A percentile compares a stretch with the other conserved stretches of the same genome.
Conservation (phyloP, 2,329 filamentous ascomycete genomes). For the Exophiala sideris region DNA sequence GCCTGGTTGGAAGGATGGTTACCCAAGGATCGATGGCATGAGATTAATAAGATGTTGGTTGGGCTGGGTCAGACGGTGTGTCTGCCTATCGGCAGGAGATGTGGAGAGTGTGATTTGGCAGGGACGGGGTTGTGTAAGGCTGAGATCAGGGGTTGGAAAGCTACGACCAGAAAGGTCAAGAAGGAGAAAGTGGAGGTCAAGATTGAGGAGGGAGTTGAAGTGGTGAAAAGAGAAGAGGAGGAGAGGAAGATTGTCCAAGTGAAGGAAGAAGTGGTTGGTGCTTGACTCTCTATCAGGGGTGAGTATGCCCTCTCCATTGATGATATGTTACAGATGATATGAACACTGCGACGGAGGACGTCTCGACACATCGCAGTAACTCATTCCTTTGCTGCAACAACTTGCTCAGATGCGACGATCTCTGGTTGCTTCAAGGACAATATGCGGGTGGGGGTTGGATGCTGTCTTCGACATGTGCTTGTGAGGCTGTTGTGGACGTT, state of each 20-base stretch:
- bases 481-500: not conserved
- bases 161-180: conserved; percentile 49
- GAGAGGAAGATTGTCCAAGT: conserved; percentile 30
- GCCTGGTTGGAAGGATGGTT: conserved; percentile 75
- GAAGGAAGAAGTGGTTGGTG: conserved; percentile 21
- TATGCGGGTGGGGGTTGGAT: not conserved
- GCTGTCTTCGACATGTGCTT: not conserved
- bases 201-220: conserved; percentile 32
- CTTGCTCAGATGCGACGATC: not conserved
- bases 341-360: no score
- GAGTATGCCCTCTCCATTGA: no score
- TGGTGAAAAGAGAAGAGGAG: conserved; percentile 29
- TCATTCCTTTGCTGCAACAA: not conserved
- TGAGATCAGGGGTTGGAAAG: conserved; percentile 63
- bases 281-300: not conserved
- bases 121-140: conserved; percentile 71
- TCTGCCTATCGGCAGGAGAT: conserved; percentile 72
- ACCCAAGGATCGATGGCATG: conserved; percentile 79
- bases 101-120: conserved; percentile 81
- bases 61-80: conserved; percentile 86
- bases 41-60: conserved; percentile 87
- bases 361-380: no score
- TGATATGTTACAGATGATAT: no score
- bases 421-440: not conserved
- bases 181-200: conserved; percentile 33